Conservation (phyloP, 305 asterid genomes). For the Solanum hybrid region DNA sequence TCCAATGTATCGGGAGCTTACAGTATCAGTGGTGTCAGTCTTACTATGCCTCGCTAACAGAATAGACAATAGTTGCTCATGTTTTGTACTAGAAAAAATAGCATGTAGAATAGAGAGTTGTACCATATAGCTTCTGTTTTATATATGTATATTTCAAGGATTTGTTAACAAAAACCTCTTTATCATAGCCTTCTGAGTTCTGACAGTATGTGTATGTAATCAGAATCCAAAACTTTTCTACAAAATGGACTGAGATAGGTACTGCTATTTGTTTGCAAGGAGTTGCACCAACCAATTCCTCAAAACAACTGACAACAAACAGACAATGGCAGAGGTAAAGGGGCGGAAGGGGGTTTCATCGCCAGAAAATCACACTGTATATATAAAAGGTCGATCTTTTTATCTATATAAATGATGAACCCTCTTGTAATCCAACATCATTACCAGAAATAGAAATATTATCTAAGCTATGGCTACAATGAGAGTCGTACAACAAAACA, state of each 20-base stretch:
- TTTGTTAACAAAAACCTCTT: background rate
- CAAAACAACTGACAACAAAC: background rate
- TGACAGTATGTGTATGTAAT: background rate
- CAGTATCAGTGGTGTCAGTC: conserved; percentile 46
- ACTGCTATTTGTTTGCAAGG: background rate
- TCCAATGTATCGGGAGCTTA: conserved; percentile 36
- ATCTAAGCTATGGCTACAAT: background rate
- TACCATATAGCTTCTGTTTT: background rate
- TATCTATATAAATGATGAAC: background rate
- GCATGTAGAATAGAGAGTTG: background rate
- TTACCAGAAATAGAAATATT: background rate
- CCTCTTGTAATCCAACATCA: background rate
- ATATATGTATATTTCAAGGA: background rate
- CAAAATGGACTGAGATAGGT: background rate
- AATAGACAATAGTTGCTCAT: conserved; percentile 35
- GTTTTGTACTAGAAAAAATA: background rate
- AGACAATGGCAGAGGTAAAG: background rate
- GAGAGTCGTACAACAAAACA: background rate
- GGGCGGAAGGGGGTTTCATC: background rate
- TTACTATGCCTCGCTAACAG: conserved; percentile 47
- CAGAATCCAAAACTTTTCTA: background rate
- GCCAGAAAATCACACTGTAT: background rate
- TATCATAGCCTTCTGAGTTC: background rate
- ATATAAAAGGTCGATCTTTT: background rate
- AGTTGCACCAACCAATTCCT: background rate